Evolutionary conservation across 2,329 filamentous ascomycete genomes (phyloP).

Genomic region (Aspergillus novofumigatus): DNA sequence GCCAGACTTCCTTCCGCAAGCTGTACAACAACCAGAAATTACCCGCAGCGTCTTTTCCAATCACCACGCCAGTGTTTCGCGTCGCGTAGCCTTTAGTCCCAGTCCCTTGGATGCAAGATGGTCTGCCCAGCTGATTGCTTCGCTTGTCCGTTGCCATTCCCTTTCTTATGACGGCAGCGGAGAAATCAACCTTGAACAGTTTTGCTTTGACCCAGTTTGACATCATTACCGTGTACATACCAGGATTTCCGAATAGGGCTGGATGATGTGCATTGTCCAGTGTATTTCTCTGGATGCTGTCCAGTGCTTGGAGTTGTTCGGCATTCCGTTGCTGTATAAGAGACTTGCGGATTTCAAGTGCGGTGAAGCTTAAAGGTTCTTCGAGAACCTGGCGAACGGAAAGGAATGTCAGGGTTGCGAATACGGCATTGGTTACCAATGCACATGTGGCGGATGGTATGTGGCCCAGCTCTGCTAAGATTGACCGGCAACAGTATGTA

Average conservation of each 20-base stretch:
- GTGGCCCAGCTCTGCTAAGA: slow-evolving; percentile 27
- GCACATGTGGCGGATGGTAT: slow-evolving; percentile 13
- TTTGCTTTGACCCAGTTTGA: slow-evolving; percentile 41
- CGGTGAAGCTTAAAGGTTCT: slow-evolving; percentile 5
- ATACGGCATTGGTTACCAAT: slow-evolving; percentile 21
- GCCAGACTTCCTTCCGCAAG: slow-evolving; percentile 21
- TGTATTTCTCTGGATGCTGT: slow-evolving; percentile 4
- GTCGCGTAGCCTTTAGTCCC: slow-evolving; percentile 2
- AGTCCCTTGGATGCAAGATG: slow-evolving; percentile 9
- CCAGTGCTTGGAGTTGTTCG: slow-evolving; percentile 16
- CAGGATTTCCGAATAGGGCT: slow-evolving; percentile 30
- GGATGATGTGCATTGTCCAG: slow-evolving; percentile 9
- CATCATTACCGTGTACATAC: slow-evolving; percentile 30
- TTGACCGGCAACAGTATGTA: slow-evolving; percentile 36
- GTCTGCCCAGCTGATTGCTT: slow-evolving; percentile 5
- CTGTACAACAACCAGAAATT: slow-evolving; percentile 30
- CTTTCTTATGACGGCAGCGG: slow-evolving; percentile 16
- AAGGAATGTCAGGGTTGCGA: slow-evolving; percentile 4
- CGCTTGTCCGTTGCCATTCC: slow-evolving; percentile 1
- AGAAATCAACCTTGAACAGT: slow-evolving; percentile 39
- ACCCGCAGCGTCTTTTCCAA: slow-evolving; percentile 30
- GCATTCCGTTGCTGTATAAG: slow-evolving; percentile 15
- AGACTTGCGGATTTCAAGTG: slow-evolving; percentile 10
- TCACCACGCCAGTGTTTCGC: slow-evolving; percentile 18
- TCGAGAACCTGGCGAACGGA: slow-evolving; percentile 5